phyloP scores from a whole-genome alignment of 2,329 filamentous ascomycete species.

The Cytospora schulzeri region DNA sequence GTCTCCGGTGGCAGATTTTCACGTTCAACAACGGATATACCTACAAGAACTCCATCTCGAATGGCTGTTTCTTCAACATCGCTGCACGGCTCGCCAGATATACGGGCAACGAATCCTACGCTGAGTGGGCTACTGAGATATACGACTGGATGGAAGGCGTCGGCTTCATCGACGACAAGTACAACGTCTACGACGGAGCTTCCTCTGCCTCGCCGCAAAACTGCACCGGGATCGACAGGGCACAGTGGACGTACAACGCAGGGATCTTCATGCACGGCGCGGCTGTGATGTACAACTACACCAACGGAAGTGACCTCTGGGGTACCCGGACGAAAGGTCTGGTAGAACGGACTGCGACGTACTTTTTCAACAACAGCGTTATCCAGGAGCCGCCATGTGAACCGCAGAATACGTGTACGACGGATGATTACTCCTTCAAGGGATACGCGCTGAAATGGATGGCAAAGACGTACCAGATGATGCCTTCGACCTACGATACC shows the following conservation, averaged over 20 bases:
- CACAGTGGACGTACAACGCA: slow-evolving; percentile 69
- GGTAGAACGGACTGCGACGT: slow-evolving; percentile 47
- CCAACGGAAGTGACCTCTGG: slow-evolving; percentile 58
- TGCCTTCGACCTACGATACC: slow-evolving; percentile 55
- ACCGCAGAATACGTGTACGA: slow-evolving; percentile 57
- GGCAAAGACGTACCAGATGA: slow-evolving; percentile 59
- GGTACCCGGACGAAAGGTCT: slow-evolving; percentile 55
- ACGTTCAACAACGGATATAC: slow-evolving; percentile 73
- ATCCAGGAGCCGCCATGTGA: slow-evolving; percentile 72
- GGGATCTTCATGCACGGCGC: slow-evolving; percentile 63
- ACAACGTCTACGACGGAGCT: slow-evolving; percentile 62
- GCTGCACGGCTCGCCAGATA: slow-evolving; percentile 69
- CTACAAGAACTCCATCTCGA: slow-evolving; percentile 70
- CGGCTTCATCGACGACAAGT: slow-evolving; percentile 57
- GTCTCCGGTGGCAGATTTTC: slow-evolving; percentile 78
- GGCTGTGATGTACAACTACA: slow-evolving; percentile 69
- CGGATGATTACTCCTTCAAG: slow-evolving; percentile 74
- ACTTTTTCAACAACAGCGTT: slow-evolving; percentile 57
- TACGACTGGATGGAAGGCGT: slow-evolving; percentile 60
- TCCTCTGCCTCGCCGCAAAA: slow-evolving; percentile 55
- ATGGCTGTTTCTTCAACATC: slow-evolving; percentile 62
- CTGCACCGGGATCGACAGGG: slow-evolving; percentile 60
- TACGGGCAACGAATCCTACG: slow-evolving; percentile 65
- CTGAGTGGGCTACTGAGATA: slow-evolving; percentile 56
- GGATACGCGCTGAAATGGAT: slow-evolving; percentile 69